A percentile compares a stretch with the other conserved stretches of the same genome.
phyloP scores from a whole-genome alignment of 2,329 filamentous ascomycete genomes.

The Cercospora brassicicola region DNA sequence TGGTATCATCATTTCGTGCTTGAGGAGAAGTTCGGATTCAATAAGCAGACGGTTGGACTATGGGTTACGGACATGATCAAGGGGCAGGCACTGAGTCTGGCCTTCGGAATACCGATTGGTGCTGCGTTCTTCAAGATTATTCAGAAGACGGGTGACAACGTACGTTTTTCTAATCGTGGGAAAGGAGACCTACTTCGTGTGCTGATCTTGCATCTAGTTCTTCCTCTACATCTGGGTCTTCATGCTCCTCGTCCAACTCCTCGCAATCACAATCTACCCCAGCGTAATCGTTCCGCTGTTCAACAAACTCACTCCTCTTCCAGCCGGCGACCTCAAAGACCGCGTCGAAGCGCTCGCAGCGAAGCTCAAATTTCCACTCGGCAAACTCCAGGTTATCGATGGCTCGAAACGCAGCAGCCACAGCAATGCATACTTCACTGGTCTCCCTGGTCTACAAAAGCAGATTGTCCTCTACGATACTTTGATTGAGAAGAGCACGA shows the following conservation, averaged over 20 bases:
- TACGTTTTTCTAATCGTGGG: no score
- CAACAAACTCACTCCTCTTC: constrained; percentile 93
- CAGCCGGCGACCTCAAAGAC: constrained; percentile 83
- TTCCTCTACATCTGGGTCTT: constrained; percentile 99
- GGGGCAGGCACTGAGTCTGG: constrained; percentile 76
- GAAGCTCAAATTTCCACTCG: constrained; percentile 84
- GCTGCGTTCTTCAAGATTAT: constrained; percentile 92
- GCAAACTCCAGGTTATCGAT: constrained; percentile 92
- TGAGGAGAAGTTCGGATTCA: constrained; percentile 97
- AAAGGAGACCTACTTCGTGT: no score
- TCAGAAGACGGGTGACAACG: constrained; percentile 80
- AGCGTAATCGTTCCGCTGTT: constrained; percentile 92
- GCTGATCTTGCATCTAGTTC: constrained; percentile 53
- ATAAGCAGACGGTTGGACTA: constrained; percentile 89
- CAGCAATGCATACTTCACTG: constrained; percentile 94
- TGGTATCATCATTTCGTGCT: constrained; percentile 95
- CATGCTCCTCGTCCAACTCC: constrained; percentile 81
- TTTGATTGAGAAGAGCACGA: constrained; percentile 89
- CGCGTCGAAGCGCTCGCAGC: constrained; percentile 81
- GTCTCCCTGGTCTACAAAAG: constrained; percentile 98
- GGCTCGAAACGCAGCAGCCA: constrained; percentile 85
- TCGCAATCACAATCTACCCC: constrained; percentile 94
- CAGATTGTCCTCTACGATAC: constrained; percentile 99
- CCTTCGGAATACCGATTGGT: constrained; percentile 81
- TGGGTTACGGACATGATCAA: constrained; percentile 92